Evolutionary conservation across 345 rosid genomes (phyloP).

Genomic region (Eucalyptus pauciflora): DNA sequence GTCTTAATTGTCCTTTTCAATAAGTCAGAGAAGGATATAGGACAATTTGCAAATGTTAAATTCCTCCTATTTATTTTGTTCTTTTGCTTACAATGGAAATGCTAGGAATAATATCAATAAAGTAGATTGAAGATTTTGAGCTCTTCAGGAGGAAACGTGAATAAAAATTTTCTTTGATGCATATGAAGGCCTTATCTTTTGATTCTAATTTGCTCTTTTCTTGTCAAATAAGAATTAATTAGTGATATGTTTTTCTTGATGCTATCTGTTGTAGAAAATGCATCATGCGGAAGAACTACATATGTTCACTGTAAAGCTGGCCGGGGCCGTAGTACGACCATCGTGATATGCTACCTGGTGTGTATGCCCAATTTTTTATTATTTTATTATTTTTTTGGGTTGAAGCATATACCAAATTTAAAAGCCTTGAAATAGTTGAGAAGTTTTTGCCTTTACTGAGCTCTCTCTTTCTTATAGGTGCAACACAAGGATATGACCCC

Average conservation of each 20-base stretch:
- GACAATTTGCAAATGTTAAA: background rate
- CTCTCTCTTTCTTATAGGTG: conserved; percentile 29
- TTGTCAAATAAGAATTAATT: background rate
- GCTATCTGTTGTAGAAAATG: conserved; percentile 44
- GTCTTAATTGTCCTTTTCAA: background rate
- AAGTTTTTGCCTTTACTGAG: background rate
- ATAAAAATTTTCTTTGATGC: background rate
- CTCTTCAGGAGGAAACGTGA: background rate
- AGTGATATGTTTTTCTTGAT: background rate
- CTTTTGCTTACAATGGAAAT: background rate
- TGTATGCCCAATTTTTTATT: background rate
- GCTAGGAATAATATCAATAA: background rate
- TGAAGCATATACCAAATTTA: background rate
- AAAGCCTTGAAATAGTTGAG: background rate
- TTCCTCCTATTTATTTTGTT: background rate
- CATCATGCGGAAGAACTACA: conserved; percentile 35
- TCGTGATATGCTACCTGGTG: conserved; percentile 90
- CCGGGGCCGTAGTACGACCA: conserved; percentile 93
- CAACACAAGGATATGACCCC: conserved; percentile 82
- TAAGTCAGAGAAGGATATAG: background rate
- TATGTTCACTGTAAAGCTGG: conserved; percentile 99
- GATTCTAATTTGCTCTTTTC: background rate
- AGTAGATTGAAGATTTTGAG: background rate
- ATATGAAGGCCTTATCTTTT: background rate
- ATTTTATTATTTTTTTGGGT: too few species aligned